Percentiles rank a stretch among this genome's conserved stretches.
These are phyloP conservation scores for Abortiporus biennis DNA, from an alignment of 1,284 basidiomycete genomes.

Conservation along the genomic window DNA sequence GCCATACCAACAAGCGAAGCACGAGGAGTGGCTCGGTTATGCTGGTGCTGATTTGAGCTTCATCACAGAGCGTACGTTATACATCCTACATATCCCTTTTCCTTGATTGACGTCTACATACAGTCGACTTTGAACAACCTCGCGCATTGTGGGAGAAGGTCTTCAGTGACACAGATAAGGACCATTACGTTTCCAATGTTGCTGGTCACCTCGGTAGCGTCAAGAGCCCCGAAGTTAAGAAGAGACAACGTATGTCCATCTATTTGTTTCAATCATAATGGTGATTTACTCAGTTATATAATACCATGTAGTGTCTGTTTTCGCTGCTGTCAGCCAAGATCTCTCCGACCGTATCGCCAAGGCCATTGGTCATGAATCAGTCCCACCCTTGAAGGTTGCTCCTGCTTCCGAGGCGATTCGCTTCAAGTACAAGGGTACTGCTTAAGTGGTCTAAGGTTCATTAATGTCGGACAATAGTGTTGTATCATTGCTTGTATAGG, in stretches of 20 bases:
- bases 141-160: constrained; percentile 76
- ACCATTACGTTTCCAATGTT: constrained; percentile 74
- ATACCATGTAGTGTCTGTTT: constrained; percentile 59
- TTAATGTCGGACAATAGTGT: not conserved
- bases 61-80: constrained; percentile 69
- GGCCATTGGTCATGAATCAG: constrained; percentile 56
- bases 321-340: constrained; percentile 69
- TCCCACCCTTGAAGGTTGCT: constrained; percentile 59
- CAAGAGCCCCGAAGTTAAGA: constrained; percentile 61
- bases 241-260: constrained; percentile 55
- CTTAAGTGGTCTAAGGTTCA: not conserved
- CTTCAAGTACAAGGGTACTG: constrained; percentile 33
- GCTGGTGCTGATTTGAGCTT: constrained; percentile 73
- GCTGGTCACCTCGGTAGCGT: constrained; percentile 66
- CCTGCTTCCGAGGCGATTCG: constrained; percentile 50
- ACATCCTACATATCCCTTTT: constrained; percentile 2
- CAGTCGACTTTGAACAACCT: constrained; percentile 90
- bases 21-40: constrained; percentile 73
- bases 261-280: not conserved
- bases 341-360: constrained; percentile 72
- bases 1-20: constrained; percentile 40
- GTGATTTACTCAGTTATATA: constrained; percentile 3
- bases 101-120: constrained; percentile 7
- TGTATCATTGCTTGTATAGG: not conserved
- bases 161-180: constrained; percentile 61